Base-by-base conservation (phyloP, 306 rosid species). In the Prunus mongolica region DNA sequence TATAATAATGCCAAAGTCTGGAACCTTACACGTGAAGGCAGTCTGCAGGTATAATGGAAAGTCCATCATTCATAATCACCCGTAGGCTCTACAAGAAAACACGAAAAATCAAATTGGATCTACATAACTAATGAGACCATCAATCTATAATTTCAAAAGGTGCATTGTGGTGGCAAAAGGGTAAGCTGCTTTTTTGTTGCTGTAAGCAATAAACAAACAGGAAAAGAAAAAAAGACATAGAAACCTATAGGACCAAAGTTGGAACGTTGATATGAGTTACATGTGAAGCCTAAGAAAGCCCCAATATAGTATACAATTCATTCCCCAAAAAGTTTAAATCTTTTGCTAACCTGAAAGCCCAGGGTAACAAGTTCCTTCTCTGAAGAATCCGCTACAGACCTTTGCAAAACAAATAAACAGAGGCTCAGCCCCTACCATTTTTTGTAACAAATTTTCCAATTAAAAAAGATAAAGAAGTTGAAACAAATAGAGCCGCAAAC, bases 291-390 rank as follows among this genome's bases (percentile, higher is more conserved):
- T 8, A 72, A 11, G 24, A 55, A 45, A 72, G 41, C 27, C 9
- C 5, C 66, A 57, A 57, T 4, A 38, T 13, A 72, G 5, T n/a
- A 57, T 30, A 0, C 46, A 41, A 41, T 57, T 41, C 56, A 22
- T 72, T 34, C 45, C 52, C 76, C 54, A 38, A 52, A 71, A 19
- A 69, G 4, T 61, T 20, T 76, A 50, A 34, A 74, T 68, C 75
- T 63, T 67, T 80, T 69, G 69, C 89, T 80, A 69, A 94, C 98
- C 98, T 94, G 98, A 79, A 92, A 94, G 64, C 97, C 98, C 72
- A 94, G 82, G 76, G 98, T 87, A 79, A 94, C 94, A 74, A 92
- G 87, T 81, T 94, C 98, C 87, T 94, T 94, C 84, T 94, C 98
- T 15, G 89, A 82, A 80, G 84, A 93, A 81, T 94, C 97, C 28